Conservation (phyloP, 1,139 yeast species). For the Entelexis sorbosivorans region DNA sequence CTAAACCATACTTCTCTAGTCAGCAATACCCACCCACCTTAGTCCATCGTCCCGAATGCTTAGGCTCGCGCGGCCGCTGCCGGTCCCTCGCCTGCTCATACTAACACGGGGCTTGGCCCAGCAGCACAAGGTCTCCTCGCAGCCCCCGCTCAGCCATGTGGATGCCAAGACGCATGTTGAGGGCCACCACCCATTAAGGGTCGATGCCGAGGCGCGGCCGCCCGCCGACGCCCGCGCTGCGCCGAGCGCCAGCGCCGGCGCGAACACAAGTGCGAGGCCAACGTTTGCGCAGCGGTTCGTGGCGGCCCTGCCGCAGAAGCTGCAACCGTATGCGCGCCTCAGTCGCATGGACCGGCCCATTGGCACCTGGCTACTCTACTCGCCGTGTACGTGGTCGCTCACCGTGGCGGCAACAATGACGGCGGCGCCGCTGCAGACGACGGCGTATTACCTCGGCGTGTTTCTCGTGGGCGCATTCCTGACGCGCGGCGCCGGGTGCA, state of each 20-base stretch:
- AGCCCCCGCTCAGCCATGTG: not conserved
- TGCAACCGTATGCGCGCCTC: constrained; percentile 79
- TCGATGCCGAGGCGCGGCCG: not conserved
- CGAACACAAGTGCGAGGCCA: not conserved
- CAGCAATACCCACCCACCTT: not conserved
- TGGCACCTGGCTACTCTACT: constrained; percentile 70
- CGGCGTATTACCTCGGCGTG: constrained; percentile 46
- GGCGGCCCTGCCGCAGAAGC: constrained; percentile 16
- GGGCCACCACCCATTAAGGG: not conserved
- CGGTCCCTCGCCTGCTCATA: not conserved
- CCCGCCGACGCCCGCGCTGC: not conserved
- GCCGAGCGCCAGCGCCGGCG: not conserved
- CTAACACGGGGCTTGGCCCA: not conserved
- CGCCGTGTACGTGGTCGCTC: constrained; percentile 75
- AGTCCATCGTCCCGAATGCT: not conserved
- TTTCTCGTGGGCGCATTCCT: constrained; percentile 76
- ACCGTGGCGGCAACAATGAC: constrained; percentile 75
- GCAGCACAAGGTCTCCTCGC: not conserved
- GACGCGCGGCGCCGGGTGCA: constrained; percentile 98
- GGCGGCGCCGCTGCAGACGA: constrained; percentile 54
- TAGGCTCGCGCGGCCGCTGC: not conserved
- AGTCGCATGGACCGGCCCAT: constrained; percentile 90
- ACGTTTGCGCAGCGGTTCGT: constrained; percentile 22
- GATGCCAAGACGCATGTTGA: not conserved
- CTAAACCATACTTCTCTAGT: too few species aligned